A percentile compares a stretch with the other conserved stretches of the same genome.
phyloP scores from a whole-genome alignment of 2,329 filamentous ascomycete genomes.

The Arthrobotrys sinensis region DNA sequence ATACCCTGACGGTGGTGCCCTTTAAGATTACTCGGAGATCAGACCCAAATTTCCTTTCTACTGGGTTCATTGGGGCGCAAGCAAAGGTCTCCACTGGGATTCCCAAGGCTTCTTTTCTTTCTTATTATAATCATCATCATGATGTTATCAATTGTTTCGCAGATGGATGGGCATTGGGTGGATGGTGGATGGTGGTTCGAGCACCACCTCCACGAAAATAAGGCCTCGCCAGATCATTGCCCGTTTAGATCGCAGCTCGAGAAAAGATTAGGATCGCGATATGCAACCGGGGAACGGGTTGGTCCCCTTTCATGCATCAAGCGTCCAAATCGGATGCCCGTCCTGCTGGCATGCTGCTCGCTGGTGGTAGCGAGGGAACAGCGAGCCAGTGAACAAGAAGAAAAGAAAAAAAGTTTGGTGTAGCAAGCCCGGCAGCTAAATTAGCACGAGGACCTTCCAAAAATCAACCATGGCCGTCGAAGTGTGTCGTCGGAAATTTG shows the following conservation, averaged over 20 bases:
- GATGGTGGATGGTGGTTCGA: slow-evolving; percentile 14
- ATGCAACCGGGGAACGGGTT: slow-evolving; percentile 37
- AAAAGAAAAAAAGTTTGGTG: slow-evolving; percentile 12
- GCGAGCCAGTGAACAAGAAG: neutral
- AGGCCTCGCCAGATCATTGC: slow-evolving; percentile 36
- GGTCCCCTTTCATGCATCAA: slow-evolving; percentile 13
- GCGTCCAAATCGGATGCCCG: slow-evolving; percentile 22
- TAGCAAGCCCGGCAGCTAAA: slow-evolving; percentile 53
- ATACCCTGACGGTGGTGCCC: slow-evolving; percentile 59
- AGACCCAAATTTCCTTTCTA: slow-evolving; percentile 61
- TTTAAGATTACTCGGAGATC: slow-evolving; percentile 60
- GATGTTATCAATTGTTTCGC: slow-evolving; percentile 38
- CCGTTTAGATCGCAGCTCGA: slow-evolving; percentile 36
- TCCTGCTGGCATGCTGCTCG: slow-evolving; percentile 25
- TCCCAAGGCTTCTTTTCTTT: slow-evolving; percentile 8
- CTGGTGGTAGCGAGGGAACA: slow-evolving; percentile 47
- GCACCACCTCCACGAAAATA: slow-evolving; percentile 15
- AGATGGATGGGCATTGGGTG: slow-evolving; percentile 11
- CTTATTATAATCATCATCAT: slow-evolving; percentile 27
- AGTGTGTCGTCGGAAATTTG: slow-evolving; percentile 56
- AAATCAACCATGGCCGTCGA: slow-evolving; percentile 14
- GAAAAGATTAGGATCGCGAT: slow-evolving; percentile 42
- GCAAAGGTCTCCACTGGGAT: slow-evolving; percentile 28
- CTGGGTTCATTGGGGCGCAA: slow-evolving; percentile 50
- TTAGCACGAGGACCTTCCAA: slow-evolving; percentile 46